Evolutionary conservation across 768 basidiomycete species (phyloP), one percentile per base, ranked within the genome.

Genomic region (Termitomyces sp.): DNA sequence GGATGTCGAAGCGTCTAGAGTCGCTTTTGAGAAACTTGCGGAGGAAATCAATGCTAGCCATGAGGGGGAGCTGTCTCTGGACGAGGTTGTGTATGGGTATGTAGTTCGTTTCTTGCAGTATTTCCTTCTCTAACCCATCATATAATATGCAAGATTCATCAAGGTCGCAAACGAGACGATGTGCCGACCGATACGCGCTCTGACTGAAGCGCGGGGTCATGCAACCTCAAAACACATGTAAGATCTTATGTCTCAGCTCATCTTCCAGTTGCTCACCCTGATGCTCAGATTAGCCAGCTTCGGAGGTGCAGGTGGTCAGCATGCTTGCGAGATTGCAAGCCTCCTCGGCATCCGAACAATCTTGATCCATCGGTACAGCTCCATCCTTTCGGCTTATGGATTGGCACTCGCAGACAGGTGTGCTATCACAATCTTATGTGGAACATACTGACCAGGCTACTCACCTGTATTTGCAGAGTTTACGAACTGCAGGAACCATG

Each of bases 121-220:
- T 12, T 40, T 7, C 12, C 59, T n/a, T 57, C 49, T 42, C 36
- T 52, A 20, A 44, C 57, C 62, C 28, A 22, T 1, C 3, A 28
- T 3, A 18, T 46, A 5, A n/a, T 38, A 32, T 55, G 3, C 6
- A 53, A 93, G 94, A 5, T 97, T 95, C 74, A 90, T 98, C 76
- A 93, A 95, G 69, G 94, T 96, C 11, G 95, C 95, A 9, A 97
- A 97, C 67, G 96, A 98, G 77, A 95, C 93, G 0, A 98, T 98
- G 95, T 91, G 89, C 65, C 79, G 96, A 51, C 96, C 96, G 8
- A 96, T 98, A 59, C 87, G 96, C 3, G 87, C 93, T 2, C 73
- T 96, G 65, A 97, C 95, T 0, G 95, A 97, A 72, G 92, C 94
- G 2, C 79, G 91, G 48, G 95, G 95, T 28, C 85, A 92, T 72